phyloP scores from a whole-genome alignment of 2,329 filamentous ascomycete genomes.

The Tolypocladium album region DNA sequence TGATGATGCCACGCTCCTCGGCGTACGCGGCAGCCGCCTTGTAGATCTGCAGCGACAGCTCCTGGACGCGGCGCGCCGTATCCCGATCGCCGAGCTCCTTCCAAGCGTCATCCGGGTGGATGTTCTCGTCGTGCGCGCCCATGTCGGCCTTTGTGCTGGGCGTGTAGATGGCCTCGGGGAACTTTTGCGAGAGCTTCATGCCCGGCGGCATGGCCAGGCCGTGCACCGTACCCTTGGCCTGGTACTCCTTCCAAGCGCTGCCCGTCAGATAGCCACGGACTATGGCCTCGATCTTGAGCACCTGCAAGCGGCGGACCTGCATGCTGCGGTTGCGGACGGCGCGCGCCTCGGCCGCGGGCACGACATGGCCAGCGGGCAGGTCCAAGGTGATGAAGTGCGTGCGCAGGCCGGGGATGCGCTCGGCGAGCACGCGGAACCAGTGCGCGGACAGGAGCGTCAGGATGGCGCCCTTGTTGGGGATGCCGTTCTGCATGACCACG shows the following conservation, averaged over 20 bases:
- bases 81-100: conserved; percentile 25
- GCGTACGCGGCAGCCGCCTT: conserved; percentile 50
- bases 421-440: conserved; percentile 41
- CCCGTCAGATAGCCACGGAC: conserved; percentile 88
- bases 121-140: conserved; percentile 77
- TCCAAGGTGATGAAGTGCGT: conserved; percentile 40
- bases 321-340: conserved; percentile 58
- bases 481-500: conserved; percentile 69
- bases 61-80: conserved; percentile 17
- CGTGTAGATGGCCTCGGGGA: conserved; percentile 53
- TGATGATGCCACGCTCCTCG: conserved; percentile 23
- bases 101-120: conserved; percentile 55
- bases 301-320: conserved; percentile 51
- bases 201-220: conserved; percentile 60
- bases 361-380: conserved; percentile 18
- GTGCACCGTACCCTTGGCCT: conserved; percentile 65
- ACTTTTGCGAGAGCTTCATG: conserved; percentile 57
- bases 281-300: conserved; percentile 15
- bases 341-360: conserved; percentile 32
- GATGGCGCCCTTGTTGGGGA: conserved; percentile 42
- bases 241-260: conserved; percentile 69
- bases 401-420: conserved; percentile 34
- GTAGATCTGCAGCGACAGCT: conserved; percentile 21
- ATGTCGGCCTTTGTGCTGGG: conserved; percentile 77
- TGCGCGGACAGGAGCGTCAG: conserved; percentile 34